These are phyloP conservation scores for Phytopythium cucurbitacearum DNA, from an alignment of 352 stramenopile species.

Conservation along the genomic window DNA sequence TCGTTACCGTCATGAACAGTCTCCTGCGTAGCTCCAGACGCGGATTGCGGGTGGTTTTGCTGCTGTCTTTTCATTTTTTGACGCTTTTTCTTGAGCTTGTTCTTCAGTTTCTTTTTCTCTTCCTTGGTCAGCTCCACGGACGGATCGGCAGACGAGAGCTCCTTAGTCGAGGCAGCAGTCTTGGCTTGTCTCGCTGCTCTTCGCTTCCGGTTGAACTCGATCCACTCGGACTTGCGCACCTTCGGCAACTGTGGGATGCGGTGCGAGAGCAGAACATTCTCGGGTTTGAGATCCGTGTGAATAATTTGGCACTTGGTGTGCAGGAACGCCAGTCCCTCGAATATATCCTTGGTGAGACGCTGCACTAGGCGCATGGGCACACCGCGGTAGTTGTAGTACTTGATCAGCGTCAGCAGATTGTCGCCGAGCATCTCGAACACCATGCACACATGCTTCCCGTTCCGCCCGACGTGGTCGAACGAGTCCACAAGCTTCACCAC, in stretches of 20 bases:
- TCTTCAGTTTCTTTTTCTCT: conserved; percentile 93
- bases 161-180: conserved; percentile 1
- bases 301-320: conserved; percentile 98
- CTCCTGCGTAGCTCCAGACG: neutral
- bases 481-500: conserved; percentile 87
- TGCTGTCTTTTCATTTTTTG: conserved; percentile 85
- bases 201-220: conserved; percentile 34
- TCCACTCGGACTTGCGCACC: conserved; percentile 55
- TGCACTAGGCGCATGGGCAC: conserved; percentile 96
- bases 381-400: conserved; percentile 98
- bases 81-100: conserved; percentile 92
- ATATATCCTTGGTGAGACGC: conserved; percentile 93
- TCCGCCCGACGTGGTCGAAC: conserved; percentile 96
- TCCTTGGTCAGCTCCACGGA: conserved; percentile 55
- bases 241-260: conserved; percentile 65
- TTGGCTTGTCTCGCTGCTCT: conserved; percentile 5
- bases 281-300: conserved; percentile 99
- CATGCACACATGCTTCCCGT: conserved; percentile 98
- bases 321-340: conserved; percentile 96
- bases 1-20: neutral
- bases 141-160: conserved; percentile 2
- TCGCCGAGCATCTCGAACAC: conserved; percentile 99
- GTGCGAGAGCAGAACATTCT: conserved; percentile 96
- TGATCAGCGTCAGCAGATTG: conserved; percentile 98
- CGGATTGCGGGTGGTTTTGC: neutral